These are phyloP conservation scores for Alternaria burnsii DNA, from an alignment of 2,329 filamentous ascomycete genomes.

Conservation along the genomic window DNA sequence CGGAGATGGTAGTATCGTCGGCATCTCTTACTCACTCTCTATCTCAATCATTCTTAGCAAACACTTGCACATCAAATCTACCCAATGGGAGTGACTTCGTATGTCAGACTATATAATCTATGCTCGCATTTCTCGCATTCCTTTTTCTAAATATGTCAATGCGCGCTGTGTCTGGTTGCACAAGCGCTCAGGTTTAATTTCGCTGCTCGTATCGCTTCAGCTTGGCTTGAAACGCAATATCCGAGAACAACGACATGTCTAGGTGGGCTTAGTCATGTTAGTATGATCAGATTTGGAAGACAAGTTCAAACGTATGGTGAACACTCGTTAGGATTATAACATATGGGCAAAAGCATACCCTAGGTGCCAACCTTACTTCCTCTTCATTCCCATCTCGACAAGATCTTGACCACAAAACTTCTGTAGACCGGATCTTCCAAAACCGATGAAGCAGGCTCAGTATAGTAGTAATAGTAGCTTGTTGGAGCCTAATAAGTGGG, in stretches of 20 bases:
- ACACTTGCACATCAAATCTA: neutral
- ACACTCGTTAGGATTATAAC: neutral
- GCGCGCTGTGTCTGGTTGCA: neutral
- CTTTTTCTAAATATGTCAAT: too few species aligned
- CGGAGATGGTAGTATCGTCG: neutral
- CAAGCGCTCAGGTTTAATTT: slow-evolving; percentile 1
- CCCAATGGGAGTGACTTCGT: neutral
- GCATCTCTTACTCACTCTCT: neutral
- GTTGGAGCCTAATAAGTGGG: neutral
- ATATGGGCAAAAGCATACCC: neutral
- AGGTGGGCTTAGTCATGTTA: neutral
- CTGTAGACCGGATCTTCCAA: neutral
- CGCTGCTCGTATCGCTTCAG: neutral
- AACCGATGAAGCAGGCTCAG: neutral
- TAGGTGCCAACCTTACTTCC: neutral
- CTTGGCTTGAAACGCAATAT: neutral
- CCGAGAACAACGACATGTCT: neutral
- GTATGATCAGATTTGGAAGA: neutral
- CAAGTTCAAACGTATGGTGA: neutral
- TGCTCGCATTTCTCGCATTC: neutral
- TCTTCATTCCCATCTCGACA: neutral
- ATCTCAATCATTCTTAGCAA: neutral
- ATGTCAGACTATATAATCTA: neutral
- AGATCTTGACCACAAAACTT: neutral
- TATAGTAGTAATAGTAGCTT: neutral